Conservation (phyloP, 768 basidiomycete species). For the Sarcomyxa edulis region DNA sequence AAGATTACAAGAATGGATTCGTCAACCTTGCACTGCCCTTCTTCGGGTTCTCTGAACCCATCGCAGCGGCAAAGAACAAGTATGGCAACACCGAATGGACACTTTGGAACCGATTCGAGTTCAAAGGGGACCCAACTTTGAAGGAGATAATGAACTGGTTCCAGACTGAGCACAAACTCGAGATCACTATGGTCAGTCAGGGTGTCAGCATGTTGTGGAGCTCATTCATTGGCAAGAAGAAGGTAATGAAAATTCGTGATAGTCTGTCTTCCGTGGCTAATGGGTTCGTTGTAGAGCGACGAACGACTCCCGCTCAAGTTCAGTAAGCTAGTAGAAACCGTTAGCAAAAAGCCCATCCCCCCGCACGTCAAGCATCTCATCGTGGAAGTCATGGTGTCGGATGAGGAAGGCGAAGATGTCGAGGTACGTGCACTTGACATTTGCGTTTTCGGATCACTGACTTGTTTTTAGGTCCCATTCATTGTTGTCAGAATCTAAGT, state of each 20-base stretch:
- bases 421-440: conserved; percentile 49
- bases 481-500: conserved; percentile 64
- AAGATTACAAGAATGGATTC: conserved; percentile 98
- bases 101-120: conserved; percentile 96
- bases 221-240: conserved; percentile 87
- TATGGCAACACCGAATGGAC: conserved; percentile 92
- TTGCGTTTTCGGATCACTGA: conserved; percentile 2
- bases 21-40: conserved; percentile 96
- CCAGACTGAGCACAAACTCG: conserved; percentile 76
- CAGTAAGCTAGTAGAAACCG: conserved; percentile 84
- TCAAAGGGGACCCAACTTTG: conserved; percentile 84
- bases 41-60: conserved; percentile 98
- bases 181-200: conserved; percentile 93
- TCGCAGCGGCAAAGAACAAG: conserved; percentile 84
- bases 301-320: conserved; percentile 88
- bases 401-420: conserved; percentile 91
- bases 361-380: conserved; percentile 80
- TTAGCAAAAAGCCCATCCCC: conserved; percentile 91
- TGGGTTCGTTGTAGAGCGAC: conserved; percentile 51
- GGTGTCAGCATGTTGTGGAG: conserved; percentile 99
- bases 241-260: no score
- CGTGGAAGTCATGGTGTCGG: conserved; percentile 91
- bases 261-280: neutral
- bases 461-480: conserved; percentile 63
- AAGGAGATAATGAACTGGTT: conserved; percentile 83